These are phyloP conservation scores for Colletotrichum limetticola DNA, from an alignment of 2,329 filamentous ascomycete genomes.

Conservation along the genomic window DNA sequence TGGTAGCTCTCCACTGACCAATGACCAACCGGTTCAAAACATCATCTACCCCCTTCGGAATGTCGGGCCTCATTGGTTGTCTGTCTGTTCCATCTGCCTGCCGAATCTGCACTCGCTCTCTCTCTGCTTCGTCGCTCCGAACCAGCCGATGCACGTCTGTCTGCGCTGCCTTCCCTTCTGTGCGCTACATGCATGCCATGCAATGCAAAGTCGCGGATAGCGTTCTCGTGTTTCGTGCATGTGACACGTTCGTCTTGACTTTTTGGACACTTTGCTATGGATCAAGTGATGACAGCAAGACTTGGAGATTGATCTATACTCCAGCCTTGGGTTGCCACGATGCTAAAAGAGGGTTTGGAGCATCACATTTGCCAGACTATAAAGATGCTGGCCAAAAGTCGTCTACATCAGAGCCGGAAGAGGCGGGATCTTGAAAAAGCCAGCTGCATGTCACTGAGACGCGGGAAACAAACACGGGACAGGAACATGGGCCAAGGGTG, in stretches of 20 bases:
- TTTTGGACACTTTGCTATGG: not conserved
- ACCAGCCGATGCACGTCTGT: conserved; percentile 12
- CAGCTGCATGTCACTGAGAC: not conserved
- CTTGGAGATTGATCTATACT: not conserved
- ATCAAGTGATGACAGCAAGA: not conserved
- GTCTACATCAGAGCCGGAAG: not conserved
- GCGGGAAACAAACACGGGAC: conserved; percentile 6
- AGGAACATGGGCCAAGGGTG: not conserved
- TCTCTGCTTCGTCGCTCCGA: not conserved
- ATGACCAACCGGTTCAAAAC: no score
- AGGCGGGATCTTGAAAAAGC: conserved; percentile 3
- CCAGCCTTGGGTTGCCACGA: not conserved
- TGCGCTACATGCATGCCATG: not conserved
- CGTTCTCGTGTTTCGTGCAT: not conserved
- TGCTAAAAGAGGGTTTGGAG: not conserved
- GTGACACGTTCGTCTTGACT: conserved; percentile 2
- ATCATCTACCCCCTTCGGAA: not conserved
- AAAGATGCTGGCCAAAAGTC: no score
- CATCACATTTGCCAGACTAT: no score
- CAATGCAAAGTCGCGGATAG: not conserved
- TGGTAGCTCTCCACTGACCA: no score
- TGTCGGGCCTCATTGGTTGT: not conserved
- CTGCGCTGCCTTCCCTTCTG: not conserved
- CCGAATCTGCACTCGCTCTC: not conserved
- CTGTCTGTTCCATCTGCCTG: not conserved